Percentiles rank a stretch among this genome's conserved stretches.
Conservation (phyloP, 768 basidiomycete species). For the Tephrocybe sp. region DNA sequence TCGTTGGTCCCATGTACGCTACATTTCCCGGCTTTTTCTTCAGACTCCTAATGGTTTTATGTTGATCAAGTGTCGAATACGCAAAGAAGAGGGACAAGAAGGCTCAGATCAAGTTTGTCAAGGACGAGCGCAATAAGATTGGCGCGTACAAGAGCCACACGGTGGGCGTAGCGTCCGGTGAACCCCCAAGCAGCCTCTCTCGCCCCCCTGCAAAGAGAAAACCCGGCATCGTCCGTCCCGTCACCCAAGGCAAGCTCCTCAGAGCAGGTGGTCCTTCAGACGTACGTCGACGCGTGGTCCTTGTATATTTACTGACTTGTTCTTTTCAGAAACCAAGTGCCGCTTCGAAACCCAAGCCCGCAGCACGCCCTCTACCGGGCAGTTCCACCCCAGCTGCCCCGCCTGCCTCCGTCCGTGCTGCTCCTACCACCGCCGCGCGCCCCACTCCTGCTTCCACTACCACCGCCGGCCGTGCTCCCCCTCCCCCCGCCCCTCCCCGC, state of each 20-base stretch:
- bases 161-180: constrained; percentile 86
- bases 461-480: constrained; percentile 17
- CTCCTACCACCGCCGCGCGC: constrained; percentile 36
- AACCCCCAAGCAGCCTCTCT: constrained; percentile 79
- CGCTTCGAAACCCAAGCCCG: constrained; percentile 54
- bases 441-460: constrained; percentile 32
- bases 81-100: constrained; percentile 97
- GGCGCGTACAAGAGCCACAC: constrained; percentile 94
- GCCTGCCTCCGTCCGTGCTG: constrained; percentile 32
- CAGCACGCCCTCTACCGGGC: constrained; percentile 65
- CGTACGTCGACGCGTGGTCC: constrained; percentile 29
- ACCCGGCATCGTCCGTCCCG: constrained; percentile 80
- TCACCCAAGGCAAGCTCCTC: constrained; percentile 82
- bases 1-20: constrained; percentile 79
- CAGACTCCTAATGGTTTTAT: background rate
- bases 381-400: constrained; percentile 44
- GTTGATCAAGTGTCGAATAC: constrained; percentile 70
- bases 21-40: background rate
- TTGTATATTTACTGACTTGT: background rate
- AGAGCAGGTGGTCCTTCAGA: constrained; percentile 74
- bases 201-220: constrained; percentile 86
- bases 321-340: constrained; percentile 50
- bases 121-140: constrained; percentile 84
- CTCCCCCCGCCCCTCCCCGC: constrained; percentile 38
- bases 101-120: constrained; percentile 81